These are phyloP conservation scores for Saposhnikovia divaricata DNA, from an alignment of 129 eudicot genomes.

Conservation along the genomic window DNA sequence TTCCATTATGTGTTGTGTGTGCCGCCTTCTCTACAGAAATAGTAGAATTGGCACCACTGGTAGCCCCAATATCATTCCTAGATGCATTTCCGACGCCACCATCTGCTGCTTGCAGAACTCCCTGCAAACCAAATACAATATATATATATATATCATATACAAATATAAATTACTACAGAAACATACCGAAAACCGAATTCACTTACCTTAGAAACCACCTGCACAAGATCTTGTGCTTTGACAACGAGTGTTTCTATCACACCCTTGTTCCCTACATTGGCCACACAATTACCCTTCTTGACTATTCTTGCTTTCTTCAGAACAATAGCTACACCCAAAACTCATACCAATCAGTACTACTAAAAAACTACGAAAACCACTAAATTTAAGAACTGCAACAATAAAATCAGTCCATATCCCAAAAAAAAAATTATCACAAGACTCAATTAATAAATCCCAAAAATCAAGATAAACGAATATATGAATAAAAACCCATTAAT, in stretches of 20 bases:
- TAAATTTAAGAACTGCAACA: background rate
- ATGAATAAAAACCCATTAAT: background rate
- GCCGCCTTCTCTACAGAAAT: conserved; percentile 21
- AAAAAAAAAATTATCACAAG: background rate
- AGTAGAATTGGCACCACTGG: conserved; percentile 21
- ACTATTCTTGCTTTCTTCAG: conserved; percentile 75
- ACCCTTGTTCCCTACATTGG: conserved; percentile 51
- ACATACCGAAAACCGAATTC: background rate
- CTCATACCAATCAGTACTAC: background rate
- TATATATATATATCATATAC: background rate
- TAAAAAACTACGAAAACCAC: background rate
- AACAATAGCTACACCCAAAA: conserved; percentile 48
- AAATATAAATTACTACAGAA: background rate
- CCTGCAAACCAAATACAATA: conserved; percentile 27
- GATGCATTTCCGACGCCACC: conserved; percentile 33
- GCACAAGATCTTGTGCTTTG: conserved; percentile 73
- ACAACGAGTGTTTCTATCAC: conserved; percentile 67
- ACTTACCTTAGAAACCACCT: conserved; percentile 82
- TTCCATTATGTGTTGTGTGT: conserved; percentile 18
- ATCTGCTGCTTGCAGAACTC: conserved; percentile 39
- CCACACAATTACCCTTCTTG: conserved; percentile 61
- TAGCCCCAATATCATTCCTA: conserved; percentile 34
- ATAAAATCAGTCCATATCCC: background rate
- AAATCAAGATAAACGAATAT: background rate
- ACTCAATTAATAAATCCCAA: background rate